A percentile compares a stretch with the other conserved stretches of the same genome.
These are phyloP conservation scores for Populus simonii DNA, from an alignment of 345 rosid species.

Conservation along the genomic window DNA sequence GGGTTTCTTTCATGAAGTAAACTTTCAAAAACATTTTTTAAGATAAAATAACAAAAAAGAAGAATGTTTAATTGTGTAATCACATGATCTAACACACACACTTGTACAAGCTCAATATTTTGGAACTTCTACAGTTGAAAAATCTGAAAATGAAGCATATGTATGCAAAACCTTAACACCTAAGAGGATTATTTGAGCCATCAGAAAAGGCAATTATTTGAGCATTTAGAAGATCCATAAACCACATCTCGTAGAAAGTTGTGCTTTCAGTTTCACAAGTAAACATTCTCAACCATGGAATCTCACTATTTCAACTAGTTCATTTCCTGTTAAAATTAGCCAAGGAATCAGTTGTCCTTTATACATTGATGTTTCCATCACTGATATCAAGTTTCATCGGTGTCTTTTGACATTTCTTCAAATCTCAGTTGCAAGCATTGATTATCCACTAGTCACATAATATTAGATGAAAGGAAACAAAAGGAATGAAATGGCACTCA, in stretches of 20 bases:
- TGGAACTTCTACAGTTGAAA: neutral
- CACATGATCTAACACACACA: neutral
- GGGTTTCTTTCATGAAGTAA: too few relatives aligned
- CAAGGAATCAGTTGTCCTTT: neutral
- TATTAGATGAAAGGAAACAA: neutral
- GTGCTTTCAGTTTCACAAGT: neutral
- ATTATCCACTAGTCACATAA: neutral
- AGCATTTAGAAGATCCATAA: neutral
- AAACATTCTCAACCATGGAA: neutral
- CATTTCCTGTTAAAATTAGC: neutral
- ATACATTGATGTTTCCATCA: neutral
- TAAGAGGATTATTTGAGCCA: neutral
- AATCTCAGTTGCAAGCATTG: neutral
- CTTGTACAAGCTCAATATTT: neutral
- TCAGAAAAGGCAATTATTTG: neutral
- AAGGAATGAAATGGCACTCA: slow-evolving; percentile 36
- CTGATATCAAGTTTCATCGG: neutral
- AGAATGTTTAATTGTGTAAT: neutral
- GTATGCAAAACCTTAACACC: neutral
- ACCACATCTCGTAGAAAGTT: neutral
- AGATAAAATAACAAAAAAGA: neutral
- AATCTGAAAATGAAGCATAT: neutral
- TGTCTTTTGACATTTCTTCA: neutral
- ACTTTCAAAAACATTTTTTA: too few relatives aligned
- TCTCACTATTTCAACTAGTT: slow-evolving; percentile 7